These are phyloP conservation scores for Dichotomopilus funicola DNA, from an alignment of 2,329 filamentous ascomycete species.

Conservation along the genomic window DNA sequence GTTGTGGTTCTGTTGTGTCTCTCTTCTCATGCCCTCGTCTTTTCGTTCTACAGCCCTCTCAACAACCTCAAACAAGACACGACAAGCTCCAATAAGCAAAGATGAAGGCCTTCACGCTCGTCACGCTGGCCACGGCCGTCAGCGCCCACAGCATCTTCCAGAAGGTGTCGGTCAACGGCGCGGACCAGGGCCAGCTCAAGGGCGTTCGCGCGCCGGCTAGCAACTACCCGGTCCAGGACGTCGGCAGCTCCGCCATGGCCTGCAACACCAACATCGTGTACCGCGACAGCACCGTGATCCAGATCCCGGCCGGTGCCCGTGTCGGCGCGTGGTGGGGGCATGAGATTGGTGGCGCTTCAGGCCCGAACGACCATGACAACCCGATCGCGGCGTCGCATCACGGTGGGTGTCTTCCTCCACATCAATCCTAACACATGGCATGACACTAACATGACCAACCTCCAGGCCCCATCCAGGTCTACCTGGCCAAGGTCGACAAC, in stretches of 20 bases:
- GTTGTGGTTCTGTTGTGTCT: too few species aligned
- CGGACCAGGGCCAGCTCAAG: slow-evolving; percentile 42
- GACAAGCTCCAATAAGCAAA: neutral
- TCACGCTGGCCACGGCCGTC: slow-evolving; percentile 19
- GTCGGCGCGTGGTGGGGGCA: slow-evolving; percentile 39
- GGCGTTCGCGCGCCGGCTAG: slow-evolving; percentile 43
- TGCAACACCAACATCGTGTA: slow-evolving; percentile 23
- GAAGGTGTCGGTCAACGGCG: slow-evolving; percentile 41
- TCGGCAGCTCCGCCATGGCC: slow-evolving; percentile 22
- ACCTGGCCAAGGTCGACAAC: slow-evolving; percentile 43
- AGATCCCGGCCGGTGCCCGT: slow-evolving; percentile 32
- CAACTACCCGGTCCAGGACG: slow-evolving; percentile 36
- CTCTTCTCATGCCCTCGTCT: too few species aligned
- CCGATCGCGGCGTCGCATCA: slow-evolving; percentile 38
- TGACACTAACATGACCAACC: slow-evolving; percentile 12
- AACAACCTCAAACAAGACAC: neutral
- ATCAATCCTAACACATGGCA: neutral
- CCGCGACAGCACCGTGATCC: slow-evolving; percentile 25
- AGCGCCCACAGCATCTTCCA: slow-evolving; percentile 26
- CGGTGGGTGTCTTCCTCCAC: slow-evolving; percentile 21
- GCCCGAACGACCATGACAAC: slow-evolving; percentile 33
- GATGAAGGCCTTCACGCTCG: slow-evolving; percentile 21
- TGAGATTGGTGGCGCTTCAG: slow-evolving; percentile 37
- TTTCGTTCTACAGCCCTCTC: neutral
- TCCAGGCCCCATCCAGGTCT: slow-evolving; percentile 40